phyloP scores from a whole-genome alignment of 768 basidiomycete species.

The Mycena haematopus region DNA sequence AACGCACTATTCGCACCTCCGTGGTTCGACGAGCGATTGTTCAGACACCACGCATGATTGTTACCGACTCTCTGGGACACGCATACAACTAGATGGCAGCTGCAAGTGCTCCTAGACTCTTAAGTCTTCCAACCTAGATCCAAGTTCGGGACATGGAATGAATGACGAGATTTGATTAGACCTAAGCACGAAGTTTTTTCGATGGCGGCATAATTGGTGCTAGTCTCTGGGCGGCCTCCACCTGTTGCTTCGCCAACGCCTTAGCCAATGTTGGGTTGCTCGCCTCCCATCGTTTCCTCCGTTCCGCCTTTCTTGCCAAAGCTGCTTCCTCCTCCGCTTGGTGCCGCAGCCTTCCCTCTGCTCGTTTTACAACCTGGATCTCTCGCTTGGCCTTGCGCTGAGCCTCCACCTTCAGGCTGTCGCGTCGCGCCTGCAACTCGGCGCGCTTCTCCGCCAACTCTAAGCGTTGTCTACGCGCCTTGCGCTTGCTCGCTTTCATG shows the following conservation, averaged over 20 bases:
- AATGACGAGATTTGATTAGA: not conserved
- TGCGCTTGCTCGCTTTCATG: constrained; percentile 28
- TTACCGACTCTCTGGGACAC: no score
- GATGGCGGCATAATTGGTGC: not conserved
- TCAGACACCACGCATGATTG: no score
- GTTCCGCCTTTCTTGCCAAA: constrained; percentile 1
- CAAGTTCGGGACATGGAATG: no score
- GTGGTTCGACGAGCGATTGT: no score
- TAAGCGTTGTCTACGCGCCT: constrained; percentile 17
- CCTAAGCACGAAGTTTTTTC: constrained; percentile 1
- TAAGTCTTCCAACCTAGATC: no score
- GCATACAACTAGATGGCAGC: no score
- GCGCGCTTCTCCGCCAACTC: constrained; percentile 21
- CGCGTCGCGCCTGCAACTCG: constrained; percentile 1
- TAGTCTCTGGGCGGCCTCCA: not conserved
- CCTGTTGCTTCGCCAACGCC: constrained; percentile 7
- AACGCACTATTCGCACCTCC: no score
- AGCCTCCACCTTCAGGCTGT: not conserved
- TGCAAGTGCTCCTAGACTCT: no score
- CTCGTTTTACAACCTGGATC: not conserved
- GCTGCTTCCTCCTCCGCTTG: constrained; percentile 15
- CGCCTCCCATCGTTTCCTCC: constrained; percentile 17
- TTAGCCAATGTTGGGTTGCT: constrained; percentile 9
- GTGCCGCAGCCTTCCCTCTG: constrained; percentile 11
- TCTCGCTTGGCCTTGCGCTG: constrained; percentile 4